Evolutionary conservation across 1,284 basidiomycete genomes (phyloP).

Genomic region (Puccinia horiana): DNA sequence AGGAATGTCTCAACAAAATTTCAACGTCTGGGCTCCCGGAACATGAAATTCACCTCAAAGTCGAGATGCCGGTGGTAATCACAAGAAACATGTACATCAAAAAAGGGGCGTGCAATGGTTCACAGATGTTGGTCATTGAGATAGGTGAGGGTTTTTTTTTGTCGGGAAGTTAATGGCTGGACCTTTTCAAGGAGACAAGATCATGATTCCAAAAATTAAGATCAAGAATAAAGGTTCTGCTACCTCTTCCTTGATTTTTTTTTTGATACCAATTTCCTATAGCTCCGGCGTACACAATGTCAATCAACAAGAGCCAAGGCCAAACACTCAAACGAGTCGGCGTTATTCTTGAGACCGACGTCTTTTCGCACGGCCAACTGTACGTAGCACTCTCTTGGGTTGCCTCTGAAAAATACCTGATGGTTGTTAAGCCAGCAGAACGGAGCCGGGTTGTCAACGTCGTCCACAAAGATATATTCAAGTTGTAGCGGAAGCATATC

Average conservation of each 20-base stretch:
- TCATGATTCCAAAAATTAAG: background rate
- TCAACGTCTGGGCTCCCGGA: background rate
- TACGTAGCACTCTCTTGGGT: no score
- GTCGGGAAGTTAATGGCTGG: background rate
- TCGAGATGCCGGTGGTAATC: background rate
- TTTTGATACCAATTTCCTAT: background rate
- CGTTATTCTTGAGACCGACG: background rate
- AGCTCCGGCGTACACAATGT: background rate
- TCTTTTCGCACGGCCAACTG: constrained; percentile 5
- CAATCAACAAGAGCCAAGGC: background rate
- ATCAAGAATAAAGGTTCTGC: background rate
- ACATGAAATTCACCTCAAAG: background rate
- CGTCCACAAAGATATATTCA: no score
- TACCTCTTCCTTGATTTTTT: background rate
- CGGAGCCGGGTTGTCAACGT: no score
- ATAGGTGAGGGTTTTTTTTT: background rate
- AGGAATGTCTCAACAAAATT: background rate
- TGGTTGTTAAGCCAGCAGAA: no score
- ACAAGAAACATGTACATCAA: background rate
- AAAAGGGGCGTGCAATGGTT: constrained; percentile 4
- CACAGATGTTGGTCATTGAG: background rate
- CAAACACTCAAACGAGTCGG: background rate
- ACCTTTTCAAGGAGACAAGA: background rate
- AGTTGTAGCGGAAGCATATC: no score
- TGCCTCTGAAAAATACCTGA: no score